These are phyloP conservation scores for Didymosphaeria variabile DNA, from an alignment of 2,329 filamentous ascomycete genomes.

Conservation along the genomic window DNA sequence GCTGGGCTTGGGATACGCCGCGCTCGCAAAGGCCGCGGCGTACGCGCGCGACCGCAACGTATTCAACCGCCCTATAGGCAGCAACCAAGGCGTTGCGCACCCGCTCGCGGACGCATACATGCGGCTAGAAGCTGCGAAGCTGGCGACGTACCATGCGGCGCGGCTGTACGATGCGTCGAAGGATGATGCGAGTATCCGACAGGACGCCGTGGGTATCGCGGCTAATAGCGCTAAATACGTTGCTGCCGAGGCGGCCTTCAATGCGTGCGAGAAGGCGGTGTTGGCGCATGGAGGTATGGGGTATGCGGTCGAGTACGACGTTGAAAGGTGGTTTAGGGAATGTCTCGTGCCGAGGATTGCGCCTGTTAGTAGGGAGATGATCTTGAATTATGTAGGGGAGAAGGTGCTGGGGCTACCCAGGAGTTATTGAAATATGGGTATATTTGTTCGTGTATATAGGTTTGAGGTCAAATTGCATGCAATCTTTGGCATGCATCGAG, in stretches of 20 bases:
- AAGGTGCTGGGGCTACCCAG: constrained; percentile 72
- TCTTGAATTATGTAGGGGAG: constrained; percentile 76
- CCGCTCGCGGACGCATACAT: constrained; percentile 68
- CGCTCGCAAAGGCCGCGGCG: constrained; percentile 50
- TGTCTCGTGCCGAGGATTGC: constrained; percentile 68
- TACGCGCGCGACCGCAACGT: constrained; percentile 63
- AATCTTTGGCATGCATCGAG: too few relatives aligned
- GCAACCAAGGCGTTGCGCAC: constrained; percentile 68
- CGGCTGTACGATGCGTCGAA: constrained; percentile 63
- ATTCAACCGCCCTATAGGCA: constrained; percentile 66
- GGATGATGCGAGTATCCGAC: constrained; percentile 50
- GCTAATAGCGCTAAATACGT: constrained; percentile 67
- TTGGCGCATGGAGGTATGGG: constrained; percentile 70
- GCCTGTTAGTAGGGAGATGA: constrained; percentile 73
- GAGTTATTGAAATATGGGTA: constrained; percentile 60
- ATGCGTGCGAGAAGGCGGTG: constrained; percentile 64
- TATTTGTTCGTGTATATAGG: too few relatives aligned
- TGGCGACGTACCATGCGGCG: constrained; percentile 69
- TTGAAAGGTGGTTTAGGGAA: constrained; percentile 68
- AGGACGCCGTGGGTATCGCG: constrained; percentile 61
- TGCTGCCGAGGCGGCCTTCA: constrained; percentile 69
- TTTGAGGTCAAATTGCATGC: too few relatives aligned
- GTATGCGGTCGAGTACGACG: constrained; percentile 70
- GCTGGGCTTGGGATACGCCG: constrained; percentile 80
- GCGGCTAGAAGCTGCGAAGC: constrained; percentile 68